Conservation (phyloP, 116 monocot genomes). For the Zostera marina region DNA sequence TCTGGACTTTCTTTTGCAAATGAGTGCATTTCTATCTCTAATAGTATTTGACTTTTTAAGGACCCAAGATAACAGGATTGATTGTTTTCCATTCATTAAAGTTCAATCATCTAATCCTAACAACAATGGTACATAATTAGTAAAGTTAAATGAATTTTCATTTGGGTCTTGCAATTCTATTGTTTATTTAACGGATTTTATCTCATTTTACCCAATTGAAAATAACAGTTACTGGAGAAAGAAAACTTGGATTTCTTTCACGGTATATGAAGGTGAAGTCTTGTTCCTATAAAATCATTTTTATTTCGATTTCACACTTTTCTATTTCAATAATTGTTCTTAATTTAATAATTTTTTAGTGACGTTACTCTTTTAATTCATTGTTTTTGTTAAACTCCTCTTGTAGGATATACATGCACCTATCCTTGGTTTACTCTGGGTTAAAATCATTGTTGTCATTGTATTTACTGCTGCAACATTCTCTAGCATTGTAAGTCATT, state of each 20-base stretch:
- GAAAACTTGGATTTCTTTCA: constrained; percentile 35
- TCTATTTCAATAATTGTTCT: neutral
- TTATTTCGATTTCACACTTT: constrained; percentile 1
- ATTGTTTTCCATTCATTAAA: constrained; percentile 84
- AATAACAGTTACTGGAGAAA: constrained; percentile 22
- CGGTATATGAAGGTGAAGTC: constrained; percentile 72
- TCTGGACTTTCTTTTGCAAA: constrained; percentile 90
- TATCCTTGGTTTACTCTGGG: constrained; percentile 42
- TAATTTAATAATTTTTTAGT: too few relatives aligned
- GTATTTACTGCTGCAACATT: constrained; percentile 64
- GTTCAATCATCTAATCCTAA: constrained; percentile 11
- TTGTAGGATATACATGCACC: constrained; percentile 73
- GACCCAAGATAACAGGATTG: constrained; percentile 58
- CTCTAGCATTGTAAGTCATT: constrained; percentile 75
- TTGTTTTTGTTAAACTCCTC: constrained; percentile 1
- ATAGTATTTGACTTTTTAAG: constrained; percentile 70
- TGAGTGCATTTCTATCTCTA: constrained; percentile 72
- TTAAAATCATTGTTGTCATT: constrained; percentile 69
- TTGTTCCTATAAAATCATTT: neutral
- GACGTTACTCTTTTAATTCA: too few relatives aligned
- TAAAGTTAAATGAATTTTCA: neutral
- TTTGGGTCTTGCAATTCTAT: constrained; percentile 1
- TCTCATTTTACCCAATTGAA: neutral
- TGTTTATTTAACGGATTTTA: neutral
- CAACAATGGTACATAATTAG: constrained; percentile 21